A percentile compares a stretch with the other conserved stretches of the same genome.
phyloP scores from a whole-genome alignment of 139 green algal genomes.

The Tetraselmis striata region DNA sequence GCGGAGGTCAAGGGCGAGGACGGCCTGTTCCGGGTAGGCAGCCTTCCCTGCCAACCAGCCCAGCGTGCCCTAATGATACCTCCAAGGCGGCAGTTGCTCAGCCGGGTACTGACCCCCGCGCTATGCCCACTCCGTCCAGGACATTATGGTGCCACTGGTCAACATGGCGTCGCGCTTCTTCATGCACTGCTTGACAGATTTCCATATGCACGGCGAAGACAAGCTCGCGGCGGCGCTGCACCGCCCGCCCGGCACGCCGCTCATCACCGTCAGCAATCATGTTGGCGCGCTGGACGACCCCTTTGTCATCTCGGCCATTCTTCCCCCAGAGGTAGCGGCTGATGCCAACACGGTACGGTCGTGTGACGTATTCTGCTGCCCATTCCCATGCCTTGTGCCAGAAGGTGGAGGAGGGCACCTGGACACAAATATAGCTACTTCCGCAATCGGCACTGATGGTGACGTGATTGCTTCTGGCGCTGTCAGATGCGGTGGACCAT shows the following conservation, averaged over 20 bases:
- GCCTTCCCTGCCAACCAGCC: too few relatives aligned
- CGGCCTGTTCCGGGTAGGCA: slow-evolving; percentile 23
- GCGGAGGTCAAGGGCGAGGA: slow-evolving; percentile 22
- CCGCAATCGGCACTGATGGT: too few relatives aligned
- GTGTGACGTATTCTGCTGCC: too few relatives aligned
- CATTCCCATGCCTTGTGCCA: too few relatives aligned
- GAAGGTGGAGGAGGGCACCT: too few relatives aligned
- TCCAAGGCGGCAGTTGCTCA: too few relatives aligned
- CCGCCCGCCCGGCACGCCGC: slow-evolving; percentile 32
- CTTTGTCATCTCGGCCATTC: slow-evolving; percentile 59
- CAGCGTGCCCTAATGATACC: too few relatives aligned
- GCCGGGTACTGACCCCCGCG: too few relatives aligned
- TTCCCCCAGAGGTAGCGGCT: slow-evolving; percentile 47
- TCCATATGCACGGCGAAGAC: slow-evolving; percentile 32
- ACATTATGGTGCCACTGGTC: neutral
- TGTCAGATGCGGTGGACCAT: slow-evolving; percentile 83
- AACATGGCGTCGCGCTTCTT: neutral
- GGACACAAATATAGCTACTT: too few relatives aligned
- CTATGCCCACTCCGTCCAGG: neutral
- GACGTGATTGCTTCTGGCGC: too few relatives aligned
- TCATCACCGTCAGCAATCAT: slow-evolving; percentile 87
- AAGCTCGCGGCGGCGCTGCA: slow-evolving; percentile 42
- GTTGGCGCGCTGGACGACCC: slow-evolving; percentile 83
- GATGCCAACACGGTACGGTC: slow-evolving; percentile 21
- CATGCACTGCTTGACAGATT: slow-evolving; percentile 30